Evolutionary conservation across 225 moss, liverwort and hornwort species (phyloP).

Genomic region (Sphagnum tenellum): DNA sequence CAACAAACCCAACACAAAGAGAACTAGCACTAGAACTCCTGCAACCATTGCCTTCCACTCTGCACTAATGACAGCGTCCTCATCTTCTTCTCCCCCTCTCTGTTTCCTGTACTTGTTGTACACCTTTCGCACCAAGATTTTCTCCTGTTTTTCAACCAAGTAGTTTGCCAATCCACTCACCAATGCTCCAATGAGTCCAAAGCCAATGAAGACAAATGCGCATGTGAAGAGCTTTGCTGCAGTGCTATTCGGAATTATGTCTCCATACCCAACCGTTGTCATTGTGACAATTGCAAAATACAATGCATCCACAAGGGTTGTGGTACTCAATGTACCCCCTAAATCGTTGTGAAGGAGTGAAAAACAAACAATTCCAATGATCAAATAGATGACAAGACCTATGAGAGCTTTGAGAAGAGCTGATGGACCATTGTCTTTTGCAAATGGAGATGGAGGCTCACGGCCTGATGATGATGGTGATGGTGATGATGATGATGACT

Average conservation of each 20-base stretch:
- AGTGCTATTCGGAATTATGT: constrained; percentile 24
- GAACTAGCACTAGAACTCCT: constrained; percentile 20
- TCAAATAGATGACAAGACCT: constrained; percentile 22
- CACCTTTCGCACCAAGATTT: constrained; percentile 38
- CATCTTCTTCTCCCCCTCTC: constrained; percentile 12
- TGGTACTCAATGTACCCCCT: constrained; percentile 12
- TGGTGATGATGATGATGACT: constrained; percentile 9
- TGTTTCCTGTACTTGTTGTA: constrained; percentile 16
- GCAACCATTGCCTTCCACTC: constrained; percentile 45
- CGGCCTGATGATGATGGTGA: constrained; percentile 18
- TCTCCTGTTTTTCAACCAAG: constrained; percentile 73
- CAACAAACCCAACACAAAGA: constrained; percentile 38
- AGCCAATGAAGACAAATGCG: constrained; percentile 20
- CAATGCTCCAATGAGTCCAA: constrained; percentile 56
- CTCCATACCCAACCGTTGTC: constrained; percentile 52
- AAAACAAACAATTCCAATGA: constrained; percentile 34
- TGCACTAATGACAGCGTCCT: constrained; percentile 27
- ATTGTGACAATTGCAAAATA: constrained; percentile 53
- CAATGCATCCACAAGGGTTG: constrained; percentile 30
- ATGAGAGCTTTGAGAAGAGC: constrained; percentile 22
- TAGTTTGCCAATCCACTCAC: constrained; percentile 58
- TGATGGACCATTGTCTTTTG: constrained; percentile 10
- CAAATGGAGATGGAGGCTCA: background rate
- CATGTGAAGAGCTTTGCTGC: background rate
- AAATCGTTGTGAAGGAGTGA: constrained; percentile 22